Evolutionary conservation across 2,329 filamentous ascomycete genomes (phyloP), one percentile per base, ranked within the genome.

Genomic region (Alternaria brassicicola): DNA sequence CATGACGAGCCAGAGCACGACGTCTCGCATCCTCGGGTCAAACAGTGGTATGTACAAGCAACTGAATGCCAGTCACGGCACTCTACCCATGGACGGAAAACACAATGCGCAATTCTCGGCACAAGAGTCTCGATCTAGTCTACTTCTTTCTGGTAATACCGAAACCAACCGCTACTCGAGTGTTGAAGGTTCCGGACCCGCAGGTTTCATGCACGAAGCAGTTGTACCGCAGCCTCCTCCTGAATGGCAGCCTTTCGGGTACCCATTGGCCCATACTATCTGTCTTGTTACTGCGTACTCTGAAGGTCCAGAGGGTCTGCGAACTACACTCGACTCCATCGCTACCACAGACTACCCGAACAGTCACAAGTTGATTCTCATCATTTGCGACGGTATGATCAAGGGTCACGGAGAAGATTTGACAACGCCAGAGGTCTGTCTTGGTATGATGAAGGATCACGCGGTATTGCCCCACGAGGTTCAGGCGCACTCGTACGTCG

Each of bases 301-400:
- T 0, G 95, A 99, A 81, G 95, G 95, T 65, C 92, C 90, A 64
- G 90, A 96, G 59, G 95, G 94, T 72, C 86, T 99, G 55, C 90
- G 95, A 46, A 97, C 93, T 0, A 99, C 95, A 1, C 82, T 99
- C 26, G 93, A 99, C 79, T 99, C 95, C 1, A 90, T 99, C 74
- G 95, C 94, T 48, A 96, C 92, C 79, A 99, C 95, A 3, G 96
- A 99, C 78, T 99, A 99, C 71, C 95, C 95, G 48, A 99, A 99
- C 84, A 98, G 94, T 77, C 96, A 99, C 85, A 99, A 99, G 80
- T 87, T 93, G 26, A 95, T 99, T 68, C 85, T 99, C 59, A 91
- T 97, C 70, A 91, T 99, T 69, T 99, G 95, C 79, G 95, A 99
- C 77, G 95, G 95, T 79, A 86, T 98, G 74, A 97, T 99, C 83